Base-by-base conservation (phyloP, 768 basidiomycete species). In the Suillus americanus region DNA sequence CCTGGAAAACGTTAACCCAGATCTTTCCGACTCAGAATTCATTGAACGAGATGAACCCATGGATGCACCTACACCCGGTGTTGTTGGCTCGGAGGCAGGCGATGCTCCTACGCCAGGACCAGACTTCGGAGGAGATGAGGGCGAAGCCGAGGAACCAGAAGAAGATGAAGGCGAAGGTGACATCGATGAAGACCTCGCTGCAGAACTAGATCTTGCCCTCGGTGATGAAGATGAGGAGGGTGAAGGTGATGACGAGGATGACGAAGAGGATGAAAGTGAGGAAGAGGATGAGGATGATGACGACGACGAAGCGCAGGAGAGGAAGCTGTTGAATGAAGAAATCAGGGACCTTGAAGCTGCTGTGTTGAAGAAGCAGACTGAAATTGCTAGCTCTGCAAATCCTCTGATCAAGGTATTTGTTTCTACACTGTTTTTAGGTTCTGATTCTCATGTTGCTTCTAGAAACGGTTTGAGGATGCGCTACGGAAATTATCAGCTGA, bases 401-500 rank as follows among this genome's bases (percentile, higher is more conserved):
- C 90, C 92, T 43, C 84, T 97, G 63, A 94, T 97, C 73, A 89
- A 87, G 82, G 94, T 92, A 66, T 69, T 33, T 40, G 16, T 41
- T 33, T 14, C 38, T 55, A 1, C 12, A 20, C 12, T 46, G 35
- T 20, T 62, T n/a, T 62, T 40, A 57, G 8, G 12, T 43, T 37
- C 5, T 30, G 1, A 43, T 30, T 30, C 12, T 62, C 14, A 33
- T 65, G 23, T 33, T 65, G 64, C 60, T 23, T 7, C 70, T 35
- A 95, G 90, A 91, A 90, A 85, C 95, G 95, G 41, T 96, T 97
- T 77, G 94, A 96, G 74, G 95, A 97, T 73, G 90, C 92, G 20
- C 77, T 96, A 71, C 92, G 89, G 81, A 97, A 97, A 77, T 82
- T 97, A 56, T 85, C 88, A 13, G 85, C 87, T 41, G 95, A 97